phyloP scores from a whole-genome alignment of 192 early-diverging fungal genomes.

The Entophlyctis luteolus region DNA sequence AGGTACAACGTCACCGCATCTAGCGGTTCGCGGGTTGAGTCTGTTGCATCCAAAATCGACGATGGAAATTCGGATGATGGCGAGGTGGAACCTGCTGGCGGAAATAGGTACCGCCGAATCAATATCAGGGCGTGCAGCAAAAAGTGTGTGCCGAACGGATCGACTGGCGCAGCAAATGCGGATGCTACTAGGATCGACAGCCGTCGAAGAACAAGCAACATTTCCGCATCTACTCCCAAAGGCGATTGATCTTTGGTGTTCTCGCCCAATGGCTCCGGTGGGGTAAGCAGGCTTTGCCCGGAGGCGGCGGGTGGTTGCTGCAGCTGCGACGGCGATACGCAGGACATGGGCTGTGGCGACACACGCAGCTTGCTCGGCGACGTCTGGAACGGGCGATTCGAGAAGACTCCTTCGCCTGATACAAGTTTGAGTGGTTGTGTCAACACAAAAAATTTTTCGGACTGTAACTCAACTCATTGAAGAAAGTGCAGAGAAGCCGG shows the following conservation, averaged over 20 bases:
- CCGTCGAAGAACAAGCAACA: background rate
- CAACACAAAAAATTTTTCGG: too few species aligned
- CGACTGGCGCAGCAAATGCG: background rate
- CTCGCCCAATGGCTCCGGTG: background rate
- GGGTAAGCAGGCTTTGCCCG: background rate
- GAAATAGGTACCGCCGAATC: background rate
- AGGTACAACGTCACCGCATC: background rate
- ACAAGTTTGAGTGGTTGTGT: too few species aligned
- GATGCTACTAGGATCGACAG: conserved; percentile 1
- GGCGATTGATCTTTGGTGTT: too few species aligned
- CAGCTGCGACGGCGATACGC: background rate
- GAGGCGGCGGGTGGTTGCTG: too few species aligned
- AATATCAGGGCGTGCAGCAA: conserved; percentile 1
- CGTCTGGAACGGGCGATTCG: too few species aligned
- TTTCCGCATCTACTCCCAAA: background rate
- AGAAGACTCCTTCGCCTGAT: too few species aligned
- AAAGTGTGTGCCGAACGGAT: conserved; percentile 9
- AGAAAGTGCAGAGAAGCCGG: too few species aligned
- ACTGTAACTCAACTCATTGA: too few species aligned
- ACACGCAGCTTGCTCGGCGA: background rate
- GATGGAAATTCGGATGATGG: background rate
- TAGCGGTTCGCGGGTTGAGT: background rate
- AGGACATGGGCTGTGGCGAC: background rate
- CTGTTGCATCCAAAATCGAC: background rate
- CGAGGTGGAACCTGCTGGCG: too few species aligned